A percentile compares a stretch with the other conserved stretches of the same genome.
phyloP scores from a whole-genome alignment of 352 stramenopile genomes.

The Phytopythium ostracodes region DNA sequence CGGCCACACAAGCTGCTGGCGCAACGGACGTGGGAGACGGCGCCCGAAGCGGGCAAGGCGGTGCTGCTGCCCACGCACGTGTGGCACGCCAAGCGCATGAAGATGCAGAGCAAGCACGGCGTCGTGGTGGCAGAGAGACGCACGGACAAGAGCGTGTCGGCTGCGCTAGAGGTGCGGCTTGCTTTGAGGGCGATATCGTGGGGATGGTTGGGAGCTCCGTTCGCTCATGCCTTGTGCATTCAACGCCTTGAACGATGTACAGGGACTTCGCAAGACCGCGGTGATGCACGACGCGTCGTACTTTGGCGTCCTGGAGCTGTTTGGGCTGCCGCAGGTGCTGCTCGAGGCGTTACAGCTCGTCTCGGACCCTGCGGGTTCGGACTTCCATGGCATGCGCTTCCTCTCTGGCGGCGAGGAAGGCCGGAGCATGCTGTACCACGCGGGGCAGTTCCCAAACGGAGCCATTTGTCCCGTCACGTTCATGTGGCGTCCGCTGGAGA shows the following conservation, averaged over 20 bases:
- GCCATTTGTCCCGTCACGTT: constrained; percentile 69
- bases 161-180: constrained; percentile 31
- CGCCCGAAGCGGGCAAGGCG: background rate
- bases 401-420: constrained; percentile 53
- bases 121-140: constrained; percentile 39
- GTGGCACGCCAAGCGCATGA: constrained; percentile 80
- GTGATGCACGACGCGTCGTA: constrained; percentile 64
- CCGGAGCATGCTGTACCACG: constrained; percentile 46
- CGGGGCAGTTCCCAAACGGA: constrained; percentile 48
- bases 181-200: background rate
- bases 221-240: background rate
- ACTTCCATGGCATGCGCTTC: constrained; percentile 55
- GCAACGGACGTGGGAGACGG: constrained; percentile 25
- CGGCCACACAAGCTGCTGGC: constrained; percentile 43
- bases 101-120: constrained; percentile 49
- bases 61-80: constrained; percentile 63
- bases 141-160: constrained; percentile 62
- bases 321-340: constrained; percentile 49
- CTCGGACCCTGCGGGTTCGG: constrained; percentile 53
- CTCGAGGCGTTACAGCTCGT: constrained; percentile 60
- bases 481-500: constrained; percentile 57
- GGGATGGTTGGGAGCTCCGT: too few relatives aligned
- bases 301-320: constrained; percentile 64
- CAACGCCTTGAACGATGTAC: background rate
- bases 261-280: constrained; percentile 43